Percentiles rank a stretch among this genome's conserved stretches.
Evolutionary conservation across 805 yeast genomes (phyloP).

Genomic region (Suhomyces sp.): DNA sequence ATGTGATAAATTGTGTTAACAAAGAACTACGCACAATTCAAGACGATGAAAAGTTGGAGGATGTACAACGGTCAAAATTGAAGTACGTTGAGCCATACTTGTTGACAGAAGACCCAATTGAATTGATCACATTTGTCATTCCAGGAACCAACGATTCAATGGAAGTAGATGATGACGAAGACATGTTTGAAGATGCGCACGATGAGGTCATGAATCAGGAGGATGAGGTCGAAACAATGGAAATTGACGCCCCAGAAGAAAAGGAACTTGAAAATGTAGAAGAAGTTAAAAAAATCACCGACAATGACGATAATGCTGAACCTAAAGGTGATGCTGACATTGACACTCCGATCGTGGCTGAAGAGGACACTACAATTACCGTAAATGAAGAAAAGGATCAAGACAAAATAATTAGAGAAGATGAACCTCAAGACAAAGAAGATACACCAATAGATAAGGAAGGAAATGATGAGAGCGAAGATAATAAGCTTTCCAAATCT

Average conservation of each 20-base stretch:
- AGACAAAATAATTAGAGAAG: too few species aligned
- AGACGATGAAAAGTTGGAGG: constrained; percentile 35
- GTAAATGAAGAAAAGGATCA: neutral
- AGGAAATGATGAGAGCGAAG: constrained; percentile 15
- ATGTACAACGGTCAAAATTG: constrained; percentile 38
- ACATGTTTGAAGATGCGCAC: constrained; percentile 3
- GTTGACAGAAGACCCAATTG: constrained; percentile 49
- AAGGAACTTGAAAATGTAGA: constrained; percentile 13
- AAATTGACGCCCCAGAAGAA: constrained; percentile 10
- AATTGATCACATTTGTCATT: constrained; percentile 37
- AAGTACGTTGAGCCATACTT: constrained; percentile 53
- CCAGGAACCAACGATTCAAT: constrained; percentile 7
- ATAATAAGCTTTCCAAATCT: neutral
- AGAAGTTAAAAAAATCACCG: too few species aligned
- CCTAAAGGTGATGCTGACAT: neutral
- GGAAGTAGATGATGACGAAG: constrained; percentile 2
- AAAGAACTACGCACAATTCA: constrained; percentile 30
- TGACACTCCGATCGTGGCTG: too few species aligned
- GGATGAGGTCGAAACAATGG: constrained; percentile 7
- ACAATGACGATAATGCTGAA: too few species aligned
- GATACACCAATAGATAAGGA: too few species aligned
- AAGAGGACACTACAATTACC: neutral
- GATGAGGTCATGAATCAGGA: constrained; percentile 5
- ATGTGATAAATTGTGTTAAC: constrained; percentile 32
- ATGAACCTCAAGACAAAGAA: constrained; percentile 14